phyloP scores from a whole-genome alignment of 371 early-diverging fungal genomes.

The Lichtheimia ornata region DNA sequence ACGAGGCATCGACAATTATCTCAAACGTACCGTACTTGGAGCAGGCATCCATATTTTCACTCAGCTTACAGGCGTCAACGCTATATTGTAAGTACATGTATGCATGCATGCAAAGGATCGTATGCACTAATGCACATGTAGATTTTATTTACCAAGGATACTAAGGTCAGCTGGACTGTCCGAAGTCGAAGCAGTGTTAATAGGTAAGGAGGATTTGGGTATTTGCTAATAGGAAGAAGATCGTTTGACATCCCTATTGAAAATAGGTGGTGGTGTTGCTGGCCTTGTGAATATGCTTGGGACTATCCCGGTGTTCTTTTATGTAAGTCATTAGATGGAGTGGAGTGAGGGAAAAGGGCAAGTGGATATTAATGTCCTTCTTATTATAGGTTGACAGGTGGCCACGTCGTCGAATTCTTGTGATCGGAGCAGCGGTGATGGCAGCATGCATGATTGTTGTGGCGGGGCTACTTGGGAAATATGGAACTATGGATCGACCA shows the following conservation, averaged over 20 bases:
- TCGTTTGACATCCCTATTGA: too few species aligned
- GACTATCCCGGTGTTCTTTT: slow-evolving; percentile 26
- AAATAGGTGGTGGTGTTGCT: slow-evolving; percentile 21
- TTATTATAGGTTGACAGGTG: slow-evolving; percentile 25
- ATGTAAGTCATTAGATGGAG: slow-evolving; percentile 19
- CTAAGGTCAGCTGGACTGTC: slow-evolving; percentile 65
- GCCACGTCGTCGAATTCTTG: slow-evolving; percentile 23
- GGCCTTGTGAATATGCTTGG: slow-evolving; percentile 26
- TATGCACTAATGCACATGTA: slow-evolving; percentile 7
- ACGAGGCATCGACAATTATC: slow-evolving; percentile 56
- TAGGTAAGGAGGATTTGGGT: slow-evolving; percentile 18
- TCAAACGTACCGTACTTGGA: slow-evolving; percentile 67
- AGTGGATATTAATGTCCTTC: slow-evolving; percentile 6
- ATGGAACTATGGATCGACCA: slow-evolving; percentile 22
- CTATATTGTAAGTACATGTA: slow-evolving; percentile 57
- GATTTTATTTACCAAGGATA: slow-evolving; percentile 65
- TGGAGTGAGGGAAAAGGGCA: neutral
- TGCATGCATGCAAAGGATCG: neutral
- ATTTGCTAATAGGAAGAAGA: too few species aligned
- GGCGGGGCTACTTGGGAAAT: slow-evolving; percentile 35
- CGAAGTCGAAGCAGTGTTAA: slow-evolving; percentile 47
- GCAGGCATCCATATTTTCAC: slow-evolving; percentile 72
- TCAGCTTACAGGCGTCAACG: slow-evolving; percentile 80
- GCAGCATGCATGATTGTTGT: slow-evolving; percentile 21
- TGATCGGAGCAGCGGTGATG: slow-evolving; percentile 22